A percentile compares a stretch with the other conserved stretches of the same genome.
These are phyloP conservation scores for Malassezia slooffiae DNA, from an alignment of 1,284 basidiomycete species.

Conservation along the genomic window DNA sequence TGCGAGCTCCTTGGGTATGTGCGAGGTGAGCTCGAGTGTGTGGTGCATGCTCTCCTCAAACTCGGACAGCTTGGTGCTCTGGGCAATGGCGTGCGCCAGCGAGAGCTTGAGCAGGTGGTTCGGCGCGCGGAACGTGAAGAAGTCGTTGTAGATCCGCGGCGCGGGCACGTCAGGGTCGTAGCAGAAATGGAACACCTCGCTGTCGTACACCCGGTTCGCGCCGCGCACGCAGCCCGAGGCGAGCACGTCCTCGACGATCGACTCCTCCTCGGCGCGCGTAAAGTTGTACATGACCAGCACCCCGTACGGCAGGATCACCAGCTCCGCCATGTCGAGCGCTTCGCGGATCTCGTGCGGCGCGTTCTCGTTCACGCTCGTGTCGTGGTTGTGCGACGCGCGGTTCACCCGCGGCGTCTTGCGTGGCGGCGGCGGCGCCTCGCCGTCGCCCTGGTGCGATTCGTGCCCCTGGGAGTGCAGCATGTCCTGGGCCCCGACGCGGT, in stretches of 20 bases:
- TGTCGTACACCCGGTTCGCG: conserved; percentile 21
- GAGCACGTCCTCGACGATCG: conserved; percentile 39
- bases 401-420: conserved; percentile 30
- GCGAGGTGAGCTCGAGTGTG: conserved; percentile 66
- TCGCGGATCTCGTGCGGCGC: conserved; percentile 37
- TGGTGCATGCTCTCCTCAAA: conserved; percentile 72
- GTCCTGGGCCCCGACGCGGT: conserved; percentile 5
- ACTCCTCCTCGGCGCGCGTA: conserved; percentile 34
- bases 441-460: conserved; percentile 13
- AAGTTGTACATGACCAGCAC: conserved; percentile 47
- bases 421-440: conserved; percentile 17
- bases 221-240: conserved; percentile 36
- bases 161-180: conserved; percentile 73
- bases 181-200: conserved; percentile 38
- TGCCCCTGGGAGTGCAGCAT: conserved; percentile 9
- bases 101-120: conserved; percentile 62
- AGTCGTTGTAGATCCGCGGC: conserved; percentile 67
- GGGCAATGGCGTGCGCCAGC: conserved; percentile 82
- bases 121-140: conserved; percentile 61
- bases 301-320: conserved; percentile 43
- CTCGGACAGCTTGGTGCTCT: conserved; percentile 79
- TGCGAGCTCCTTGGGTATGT: conserved; percentile 77
- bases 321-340: conserved; percentile 40
- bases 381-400: conserved; percentile 45
- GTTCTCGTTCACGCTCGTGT: conserved; percentile 34